Base-by-base conservation (phyloP, 306 rosid genomes). In the Rubus idaeus region DNA sequence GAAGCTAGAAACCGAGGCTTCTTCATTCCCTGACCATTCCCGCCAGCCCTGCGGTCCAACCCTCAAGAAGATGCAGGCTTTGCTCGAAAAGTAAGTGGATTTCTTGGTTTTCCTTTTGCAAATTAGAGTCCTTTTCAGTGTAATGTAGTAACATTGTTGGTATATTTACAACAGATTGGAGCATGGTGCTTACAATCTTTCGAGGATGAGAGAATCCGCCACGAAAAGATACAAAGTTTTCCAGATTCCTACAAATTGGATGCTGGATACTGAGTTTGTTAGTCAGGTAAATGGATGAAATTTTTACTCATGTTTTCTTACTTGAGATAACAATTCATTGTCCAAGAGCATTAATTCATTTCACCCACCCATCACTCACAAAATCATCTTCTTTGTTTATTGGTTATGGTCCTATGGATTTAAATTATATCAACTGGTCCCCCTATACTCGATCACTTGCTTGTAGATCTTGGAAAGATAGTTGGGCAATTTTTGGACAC, bases 31-130 rank as follows among this genome's bases (percentile, higher is more conserved):
- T 0, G 99, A 93, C 3, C 83, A 90, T 86, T 87, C 91, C 50
- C 93, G 98, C 40, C 99, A 96, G 75, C 90, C 87, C 1, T 91
- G 97, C 70, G 94, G 86, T 42, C 84, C 93, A 11, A 95, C 97
- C 53, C 96, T 96, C 49, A 96, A 92, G 83, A 96, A 92, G 86
- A 96, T 91, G 96, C 99, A 96, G 85, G 85, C 99, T 78, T 75
- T 96, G 73, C 74, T 92, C 2, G 99, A 96, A 78, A 96, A 96
- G 99, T 92, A 87, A 13, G 81, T 21, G 5, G 46, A 56, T 30
- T 23, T 45, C 45, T 16, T 44, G 18, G 4, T 45, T 6, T 21
- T 45, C 23, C 8, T 5, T 16, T 16, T 45, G 17, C n/a, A 74
- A 14, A 60, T 45, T 60, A 9, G 3, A 23, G 58, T n/a, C 17